Conservation (phyloP, 2,329 filamentous ascomycete genomes). For the Arthrobotrys conoides region DNA sequence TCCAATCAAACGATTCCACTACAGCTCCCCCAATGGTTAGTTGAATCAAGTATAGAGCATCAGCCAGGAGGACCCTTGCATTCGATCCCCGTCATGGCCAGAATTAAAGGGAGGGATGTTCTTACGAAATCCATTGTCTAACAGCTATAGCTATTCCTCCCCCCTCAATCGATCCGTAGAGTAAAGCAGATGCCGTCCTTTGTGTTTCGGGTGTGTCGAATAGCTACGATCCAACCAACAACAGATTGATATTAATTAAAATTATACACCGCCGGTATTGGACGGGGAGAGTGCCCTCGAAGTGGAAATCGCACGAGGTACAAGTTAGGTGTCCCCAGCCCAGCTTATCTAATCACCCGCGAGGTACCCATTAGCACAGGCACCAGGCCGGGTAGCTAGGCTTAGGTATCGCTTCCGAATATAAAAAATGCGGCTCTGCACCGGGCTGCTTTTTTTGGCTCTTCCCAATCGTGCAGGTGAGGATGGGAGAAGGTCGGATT, state of each 20-base stretch:
- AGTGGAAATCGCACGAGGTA: slow-evolving; percentile 9
- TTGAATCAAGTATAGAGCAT: neutral
- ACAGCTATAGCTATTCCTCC: neutral
- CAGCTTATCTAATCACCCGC: slow-evolving; percentile 26
- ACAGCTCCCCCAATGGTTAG: neutral
- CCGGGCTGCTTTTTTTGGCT: neutral
- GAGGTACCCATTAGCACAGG: slow-evolving; percentile 14
- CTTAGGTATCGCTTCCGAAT: slow-evolving; percentile 15
- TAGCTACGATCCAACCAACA: neutral
- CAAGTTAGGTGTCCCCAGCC: slow-evolving; percentile 24
- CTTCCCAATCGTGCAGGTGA: slow-evolving; percentile 12
- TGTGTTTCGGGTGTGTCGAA: neutral
- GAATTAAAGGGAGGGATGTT: neutral
- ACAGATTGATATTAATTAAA: slow-evolving; percentile 8
- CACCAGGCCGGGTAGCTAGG: slow-evolving; percentile 15
- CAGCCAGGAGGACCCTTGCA: neutral
- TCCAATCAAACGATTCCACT: slow-evolving; percentile 65
- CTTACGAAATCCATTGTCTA: slow-evolving; percentile 58
- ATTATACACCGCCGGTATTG: slow-evolving; percentile 4
- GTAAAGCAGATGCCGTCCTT: neutral
- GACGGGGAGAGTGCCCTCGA: neutral
- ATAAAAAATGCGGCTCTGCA: slow-evolving; percentile 21
- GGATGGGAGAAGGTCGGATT: neutral
- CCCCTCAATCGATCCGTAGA: slow-evolving; percentile 12
- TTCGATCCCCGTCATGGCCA: neutral